Evolutionary conservation across 257 asterid species (phyloP).

Genomic region (Primulina tabacum): DNA sequence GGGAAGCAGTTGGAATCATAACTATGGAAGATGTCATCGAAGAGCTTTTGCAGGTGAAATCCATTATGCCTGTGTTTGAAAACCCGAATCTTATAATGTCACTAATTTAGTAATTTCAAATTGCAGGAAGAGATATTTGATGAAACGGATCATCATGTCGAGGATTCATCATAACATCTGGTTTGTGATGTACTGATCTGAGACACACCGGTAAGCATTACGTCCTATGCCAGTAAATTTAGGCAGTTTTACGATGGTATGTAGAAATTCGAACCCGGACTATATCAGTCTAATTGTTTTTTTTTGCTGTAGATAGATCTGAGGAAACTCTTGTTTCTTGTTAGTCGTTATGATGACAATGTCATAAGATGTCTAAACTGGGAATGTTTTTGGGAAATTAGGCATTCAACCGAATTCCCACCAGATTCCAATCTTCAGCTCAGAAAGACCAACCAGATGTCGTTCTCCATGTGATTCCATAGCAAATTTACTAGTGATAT

Average conservation of each 20-base stretch:
- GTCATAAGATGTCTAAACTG: background rate
- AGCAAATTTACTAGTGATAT: too few relatives aligned
- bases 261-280: too few relatives aligned
- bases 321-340: background rate
- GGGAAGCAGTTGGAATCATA: constrained; percentile 85
- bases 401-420: background rate
- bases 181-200: background rate
- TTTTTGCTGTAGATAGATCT: too few relatives aligned
- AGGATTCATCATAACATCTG: constrained; percentile 58
- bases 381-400: background rate
- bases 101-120: constrained; percentile 7
- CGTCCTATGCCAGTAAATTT: background rate
- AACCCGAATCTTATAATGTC: background rate
- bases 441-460: too few relatives aligned
- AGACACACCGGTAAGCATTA: background rate
- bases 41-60: constrained; percentile 85
- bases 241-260: background rate
- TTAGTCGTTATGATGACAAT: background rate
- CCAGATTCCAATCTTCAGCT: background rate
- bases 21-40: constrained; percentile 98
- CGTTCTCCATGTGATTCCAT: background rate
- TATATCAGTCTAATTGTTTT: too few relatives aligned
- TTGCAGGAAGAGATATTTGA: constrained; percentile 88
- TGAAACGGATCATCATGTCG: constrained; percentile 81
- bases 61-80: background rate